Percentiles rank a stretch among this genome's conserved stretches.
Evolutionary conservation across 352 stramenopile species (phyloP).

Genomic region (Aphanomyces invadans): DNA sequence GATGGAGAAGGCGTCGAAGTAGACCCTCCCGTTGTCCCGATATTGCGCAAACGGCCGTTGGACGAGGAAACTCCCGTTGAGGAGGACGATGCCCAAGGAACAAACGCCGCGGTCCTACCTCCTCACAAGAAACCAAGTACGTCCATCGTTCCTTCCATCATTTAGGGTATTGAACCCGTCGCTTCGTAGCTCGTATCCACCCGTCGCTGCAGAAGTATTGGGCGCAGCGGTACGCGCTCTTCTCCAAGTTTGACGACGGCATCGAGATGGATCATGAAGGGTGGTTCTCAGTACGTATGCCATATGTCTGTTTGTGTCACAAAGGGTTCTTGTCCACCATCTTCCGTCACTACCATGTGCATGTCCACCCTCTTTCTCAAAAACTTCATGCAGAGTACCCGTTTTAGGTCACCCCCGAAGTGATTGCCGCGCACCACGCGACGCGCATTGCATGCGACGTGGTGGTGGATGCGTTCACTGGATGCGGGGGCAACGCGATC

Average conservation of each 20-base stretch:
- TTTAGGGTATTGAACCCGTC: background rate
- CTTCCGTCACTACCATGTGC: background rate
- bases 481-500: constrained; percentile 90
- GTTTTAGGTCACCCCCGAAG: constrained; percentile 89
- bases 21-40: background rate
- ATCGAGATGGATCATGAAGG: constrained; percentile 89
- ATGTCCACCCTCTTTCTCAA: no score
- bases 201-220: constrained; percentile 80
- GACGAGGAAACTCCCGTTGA: constrained; percentile 2
- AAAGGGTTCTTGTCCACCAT: no score
- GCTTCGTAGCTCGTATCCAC: constrained; percentile 1
- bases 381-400: constrained; percentile 24
- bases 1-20: background rate
- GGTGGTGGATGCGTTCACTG: constrained; percentile 88
- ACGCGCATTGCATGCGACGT: constrained; percentile 68
- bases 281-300: constrained; percentile 87
- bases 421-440: constrained; percentile 83
- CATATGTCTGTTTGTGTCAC: no score
- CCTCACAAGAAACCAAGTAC: background rate
- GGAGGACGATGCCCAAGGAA: background rate
- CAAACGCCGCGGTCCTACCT: background rate
- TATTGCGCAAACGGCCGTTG: background rate
- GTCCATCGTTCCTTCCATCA: background rate
- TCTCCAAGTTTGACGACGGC: constrained; percentile 86
- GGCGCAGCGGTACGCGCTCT: constrained; percentile 79